phyloP scores from a whole-genome alignment of 345 rosid genomes.

The Pugionium cornutum region DNA sequence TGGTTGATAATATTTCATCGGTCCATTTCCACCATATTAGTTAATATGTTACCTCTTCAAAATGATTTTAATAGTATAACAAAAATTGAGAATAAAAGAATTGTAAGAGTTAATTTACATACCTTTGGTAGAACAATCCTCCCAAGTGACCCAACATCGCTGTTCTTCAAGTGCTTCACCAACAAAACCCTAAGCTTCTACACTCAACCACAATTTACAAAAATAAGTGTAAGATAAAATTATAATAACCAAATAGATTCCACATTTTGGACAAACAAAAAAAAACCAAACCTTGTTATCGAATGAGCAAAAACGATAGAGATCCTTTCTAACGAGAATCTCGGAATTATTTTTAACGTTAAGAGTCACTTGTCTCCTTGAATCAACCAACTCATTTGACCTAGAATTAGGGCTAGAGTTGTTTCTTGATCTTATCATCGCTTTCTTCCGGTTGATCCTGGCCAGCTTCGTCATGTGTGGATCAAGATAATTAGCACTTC shows the following conservation, averaged over 20 bases:
- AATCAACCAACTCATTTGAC: constrained; percentile 24
- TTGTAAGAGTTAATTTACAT: constrained; percentile 27
- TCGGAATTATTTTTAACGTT: constrained; percentile 9
- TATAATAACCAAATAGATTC: neutral
- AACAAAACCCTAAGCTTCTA: constrained; percentile 65
- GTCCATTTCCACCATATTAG: neutral
- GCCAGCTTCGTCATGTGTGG: constrained; percentile 58
- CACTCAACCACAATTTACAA: constrained; percentile 25
- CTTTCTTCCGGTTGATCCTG: constrained; percentile 62
- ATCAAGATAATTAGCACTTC: constrained; percentile 31
- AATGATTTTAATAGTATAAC: neutral
- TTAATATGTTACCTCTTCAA: neutral
- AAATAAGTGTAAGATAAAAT: neutral
- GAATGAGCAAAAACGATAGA: constrained; percentile 43
- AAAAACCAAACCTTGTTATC: constrained; percentile 51
- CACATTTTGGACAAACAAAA: neutral
- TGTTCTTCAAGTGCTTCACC: constrained; percentile 63
- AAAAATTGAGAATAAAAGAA: constrained; percentile 7
- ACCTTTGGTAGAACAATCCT: constrained; percentile 95
- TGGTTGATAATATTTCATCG: constrained; percentile 9
- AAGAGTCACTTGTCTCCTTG: constrained; percentile 37
- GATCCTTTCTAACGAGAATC: constrained; percentile 31
- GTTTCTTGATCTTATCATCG: constrained; percentile 53
- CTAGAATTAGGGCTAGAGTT: constrained; percentile 36
- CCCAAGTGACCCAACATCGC: constrained; percentile 83